Evolutionary conservation across 257 asterid species (phyloP), one percentile per base, ranked within the genome.

Genomic region (Paraleonurus japonicus): DNA sequence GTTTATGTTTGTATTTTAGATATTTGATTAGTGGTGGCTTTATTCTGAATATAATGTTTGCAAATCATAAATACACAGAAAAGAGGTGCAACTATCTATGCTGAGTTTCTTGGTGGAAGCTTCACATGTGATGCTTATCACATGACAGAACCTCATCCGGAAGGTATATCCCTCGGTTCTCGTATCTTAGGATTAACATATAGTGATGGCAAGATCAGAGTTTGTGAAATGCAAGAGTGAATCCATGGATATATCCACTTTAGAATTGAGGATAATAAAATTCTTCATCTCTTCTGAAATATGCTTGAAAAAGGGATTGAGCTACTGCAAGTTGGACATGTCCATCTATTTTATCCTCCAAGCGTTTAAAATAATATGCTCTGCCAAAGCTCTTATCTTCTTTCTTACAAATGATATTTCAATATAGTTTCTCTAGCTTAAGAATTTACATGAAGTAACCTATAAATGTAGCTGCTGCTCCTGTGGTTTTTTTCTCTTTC

Each of bases 91-190:
- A 89, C 84, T 24, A 91, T 94, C 59, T 89, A 86, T 76, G 98
- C 99, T 23, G 98, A 92, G 79, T 95, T 95, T 79, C 88, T 95
- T 71, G 98, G 98, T 78, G 98, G 98, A 83, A 95, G 99, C 86
- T 95, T 92, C 85, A 88, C 97, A 43, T 85, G 86, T 83, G 99
- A 95, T 76, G 99, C 99, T 55, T 92, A 95, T 87, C 99, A 95
- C 86, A 83, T 95, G 96, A 89, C 96, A 50, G 97, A 92, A 80
- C 98, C 99, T 78, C 99, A 95, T 76, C 98, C 99, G 35, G 81
- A 89, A 82, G 99, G 99, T 95, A 85, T 11, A 43, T 65, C 27
- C 50, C 26, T 54, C 66, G 66, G 65, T 45, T 76, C 69, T 71
- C 61, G 28, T 35, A 71, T 50, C 75, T 67, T 71, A 19, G 41